Evolutionary conservation across 148 eudicot genomes (phyloP), one percentile per base, ranked within the genome.

Genomic region (Cornus florida): DNA sequence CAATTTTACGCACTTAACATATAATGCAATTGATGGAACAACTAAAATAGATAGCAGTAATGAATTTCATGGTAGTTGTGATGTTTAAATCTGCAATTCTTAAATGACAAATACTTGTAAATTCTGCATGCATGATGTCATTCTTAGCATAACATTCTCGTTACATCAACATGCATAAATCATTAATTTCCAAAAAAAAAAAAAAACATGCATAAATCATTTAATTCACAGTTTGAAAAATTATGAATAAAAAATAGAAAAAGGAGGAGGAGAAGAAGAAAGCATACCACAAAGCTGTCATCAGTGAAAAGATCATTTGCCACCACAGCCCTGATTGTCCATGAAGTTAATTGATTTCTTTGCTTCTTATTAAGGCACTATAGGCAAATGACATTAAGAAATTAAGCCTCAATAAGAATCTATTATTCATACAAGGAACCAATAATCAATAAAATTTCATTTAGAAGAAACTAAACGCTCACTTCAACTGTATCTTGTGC

Each of bases 251-350:
- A 13, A 35, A 35, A 35, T 35, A 35, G 23, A 65, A 38, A 7
- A 75, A 38, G 13, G 32, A 7, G 28, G 5, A 28, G 38, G 1
- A 38, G 14, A 53, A 77, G 65, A 43, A 28, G 72, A 77, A 80
- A 72, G 70, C 94, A 75, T 83, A 96, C 99, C 95, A 96, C 98
- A 87, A 96, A 96, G 75, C 99, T 93, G 83, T 96, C 99, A 87
- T 96, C 99, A 20, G 99, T 93, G 79, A 87, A 89, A 39, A 96
- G 88, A 87, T 96, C 99, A 91, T 93, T 96, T 14, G 92, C 94
- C 86, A 91, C 83, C 50, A 93, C 90, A 73, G 99, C 94, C 78
- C 89, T 89, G 50, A 92, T 89, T 33, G 82, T 83, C 99, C 99
- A 96, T 70, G 84, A 81, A 73, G 78, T 83, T 19, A 96, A 77